Evolutionary conservation across 805 yeast genomes (phyloP).

Genomic region (Saccharomycopsis fermentans): DNA sequence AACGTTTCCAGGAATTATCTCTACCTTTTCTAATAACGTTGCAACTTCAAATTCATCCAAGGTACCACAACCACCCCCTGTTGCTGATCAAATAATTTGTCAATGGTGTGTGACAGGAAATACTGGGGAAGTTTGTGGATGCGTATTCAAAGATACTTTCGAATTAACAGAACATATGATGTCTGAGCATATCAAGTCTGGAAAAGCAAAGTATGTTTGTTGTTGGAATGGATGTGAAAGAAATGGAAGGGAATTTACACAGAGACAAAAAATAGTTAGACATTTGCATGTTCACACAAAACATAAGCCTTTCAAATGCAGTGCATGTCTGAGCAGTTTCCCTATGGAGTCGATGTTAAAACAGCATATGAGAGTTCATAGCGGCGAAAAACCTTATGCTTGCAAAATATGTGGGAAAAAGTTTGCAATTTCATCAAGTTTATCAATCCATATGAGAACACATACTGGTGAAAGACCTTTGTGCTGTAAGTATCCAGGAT

Average conservation of each 20-base stretch:
- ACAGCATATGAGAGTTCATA: conserved; percentile 77
- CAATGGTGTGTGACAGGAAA: background rate
- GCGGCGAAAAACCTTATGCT: conserved; percentile 79
- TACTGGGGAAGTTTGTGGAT: conserved; percentile 32
- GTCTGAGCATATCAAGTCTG: conserved; percentile 59
- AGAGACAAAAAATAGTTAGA: conserved; percentile 75
- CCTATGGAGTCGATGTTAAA: conserved; percentile 68
- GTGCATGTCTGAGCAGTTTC: conserved; percentile 56
- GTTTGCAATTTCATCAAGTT: conserved; percentile 74
- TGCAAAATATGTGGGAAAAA: conserved; percentile 67
- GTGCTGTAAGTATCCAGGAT: conserved; percentile 66
- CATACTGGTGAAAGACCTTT: conserved; percentile 92
- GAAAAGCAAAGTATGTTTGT: conserved; percentile 62
- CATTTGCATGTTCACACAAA: conserved; percentile 86
- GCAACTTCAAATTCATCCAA: background rate
- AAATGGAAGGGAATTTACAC: conserved; percentile 51
- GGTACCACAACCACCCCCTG: background rate
- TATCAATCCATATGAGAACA: conserved; percentile 72
- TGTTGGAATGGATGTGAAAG: conserved; percentile 74
- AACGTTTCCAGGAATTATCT: too few relatives aligned
- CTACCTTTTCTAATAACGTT: background rate
- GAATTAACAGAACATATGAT: conserved; percentile 66
- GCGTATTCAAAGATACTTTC: conserved; percentile 40
- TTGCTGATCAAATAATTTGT: background rate
- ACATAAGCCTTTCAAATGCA: conserved; percentile 69